Conservation (phyloP, 2,329 filamentous ascomycete species). For the Talaromyces islandicus region DNA sequence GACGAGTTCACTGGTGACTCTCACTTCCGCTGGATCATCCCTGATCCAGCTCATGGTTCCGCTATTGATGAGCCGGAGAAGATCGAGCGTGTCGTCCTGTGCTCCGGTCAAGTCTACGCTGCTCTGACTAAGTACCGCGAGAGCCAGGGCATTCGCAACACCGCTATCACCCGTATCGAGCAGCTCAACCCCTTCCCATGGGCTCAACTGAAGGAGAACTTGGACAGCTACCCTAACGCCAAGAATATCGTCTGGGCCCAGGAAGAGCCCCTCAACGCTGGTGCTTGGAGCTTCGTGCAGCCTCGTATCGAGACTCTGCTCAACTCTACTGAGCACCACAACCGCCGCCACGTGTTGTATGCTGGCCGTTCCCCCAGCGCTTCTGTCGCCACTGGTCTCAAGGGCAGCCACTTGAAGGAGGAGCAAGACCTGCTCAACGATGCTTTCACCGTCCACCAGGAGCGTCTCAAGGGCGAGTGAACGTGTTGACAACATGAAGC, state of each 20-base stretch:
- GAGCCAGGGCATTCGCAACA: slow-evolving; percentile 78
- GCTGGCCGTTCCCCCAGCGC: slow-evolving; percentile 90
- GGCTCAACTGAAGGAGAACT: slow-evolving; percentile 92
- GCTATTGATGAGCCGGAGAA: slow-evolving; percentile 72
- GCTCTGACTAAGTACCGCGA: slow-evolving; percentile 86
- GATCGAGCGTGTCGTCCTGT: slow-evolving; percentile 91
- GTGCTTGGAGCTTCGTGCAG: slow-evolving; percentile 95
- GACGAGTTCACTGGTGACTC: slow-evolving; percentile 88
- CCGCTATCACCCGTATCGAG: slow-evolving; percentile 91
- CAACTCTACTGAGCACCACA: slow-evolving; percentile 84
- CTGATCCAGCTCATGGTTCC: slow-evolving; percentile 75
- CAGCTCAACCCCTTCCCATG: slow-evolving; percentile 99
- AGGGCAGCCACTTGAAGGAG: slow-evolving; percentile 83
- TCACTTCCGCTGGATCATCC: slow-evolving; percentile 95
- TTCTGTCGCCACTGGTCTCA: slow-evolving; percentile 87
- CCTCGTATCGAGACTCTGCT: slow-evolving; percentile 94
- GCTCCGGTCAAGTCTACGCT: slow-evolving; percentile 89
- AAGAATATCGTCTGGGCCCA: slow-evolving; percentile 97
- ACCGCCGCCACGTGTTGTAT: slow-evolving; percentile 94
- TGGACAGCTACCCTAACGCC: slow-evolving; percentile 94
- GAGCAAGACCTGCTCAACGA: slow-evolving; percentile 74
- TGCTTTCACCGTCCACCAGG: slow-evolving; percentile 59
- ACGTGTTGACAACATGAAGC: background rate
- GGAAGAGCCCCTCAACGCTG: slow-evolving; percentile 95
- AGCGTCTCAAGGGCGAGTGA: slow-evolving; percentile 61